Percentiles rank a stretch among this genome's conserved stretches.
These are phyloP conservation scores for Fusarium xyrophilum DNA, from an alignment of 2,329 filamentous ascomycete genomes.

Conservation along the genomic window DNA sequence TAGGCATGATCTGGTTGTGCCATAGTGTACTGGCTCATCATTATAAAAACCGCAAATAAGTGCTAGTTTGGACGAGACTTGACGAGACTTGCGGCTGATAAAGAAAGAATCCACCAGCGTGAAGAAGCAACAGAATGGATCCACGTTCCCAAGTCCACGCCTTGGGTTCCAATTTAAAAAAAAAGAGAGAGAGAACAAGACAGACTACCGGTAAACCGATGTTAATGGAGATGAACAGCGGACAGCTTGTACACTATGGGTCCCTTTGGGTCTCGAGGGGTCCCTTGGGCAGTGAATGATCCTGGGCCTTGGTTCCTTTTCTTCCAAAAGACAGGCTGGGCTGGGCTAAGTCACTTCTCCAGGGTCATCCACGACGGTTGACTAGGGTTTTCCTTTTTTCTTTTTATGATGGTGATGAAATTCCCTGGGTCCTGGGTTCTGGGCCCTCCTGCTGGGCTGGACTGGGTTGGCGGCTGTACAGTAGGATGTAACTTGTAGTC, in stretches of 20 bases:
- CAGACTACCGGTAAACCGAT: constrained; percentile 33
- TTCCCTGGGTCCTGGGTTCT: constrained; percentile 40
- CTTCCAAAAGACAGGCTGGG: constrained; percentile 38
- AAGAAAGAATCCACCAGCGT: constrained; percentile 42
- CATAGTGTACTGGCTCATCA: constrained; percentile 52
- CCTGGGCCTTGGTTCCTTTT: constrained; percentile 29
- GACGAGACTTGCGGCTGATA: constrained; percentile 44
- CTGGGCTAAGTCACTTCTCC: constrained; percentile 31
- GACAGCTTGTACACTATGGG: constrained; percentile 43
- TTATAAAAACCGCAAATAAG: constrained; percentile 39
- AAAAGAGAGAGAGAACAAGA: constrained; percentile 35
- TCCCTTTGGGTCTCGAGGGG: constrained; percentile 36
- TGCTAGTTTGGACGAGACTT: constrained; percentile 34
- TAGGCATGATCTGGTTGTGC: constrained; percentile 57
- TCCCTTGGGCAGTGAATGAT: constrained; percentile 42
- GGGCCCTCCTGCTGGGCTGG: constrained; percentile 34
- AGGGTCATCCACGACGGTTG: constrained; percentile 40
- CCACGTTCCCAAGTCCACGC: constrained; percentile 20
- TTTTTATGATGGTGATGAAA: constrained; percentile 38
- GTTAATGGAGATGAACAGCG: constrained; percentile 13
- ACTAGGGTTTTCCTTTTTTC: constrained; percentile 41
- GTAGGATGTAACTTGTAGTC: constrained; percentile 16
- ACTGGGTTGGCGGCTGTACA: background rate
- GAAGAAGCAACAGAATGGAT: constrained; percentile 34
- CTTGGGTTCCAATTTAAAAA: constrained; percentile 39